Evolutionary conservation across 1,139 yeast species (phyloP).

Genomic region (Yarrowia galli): DNA sequence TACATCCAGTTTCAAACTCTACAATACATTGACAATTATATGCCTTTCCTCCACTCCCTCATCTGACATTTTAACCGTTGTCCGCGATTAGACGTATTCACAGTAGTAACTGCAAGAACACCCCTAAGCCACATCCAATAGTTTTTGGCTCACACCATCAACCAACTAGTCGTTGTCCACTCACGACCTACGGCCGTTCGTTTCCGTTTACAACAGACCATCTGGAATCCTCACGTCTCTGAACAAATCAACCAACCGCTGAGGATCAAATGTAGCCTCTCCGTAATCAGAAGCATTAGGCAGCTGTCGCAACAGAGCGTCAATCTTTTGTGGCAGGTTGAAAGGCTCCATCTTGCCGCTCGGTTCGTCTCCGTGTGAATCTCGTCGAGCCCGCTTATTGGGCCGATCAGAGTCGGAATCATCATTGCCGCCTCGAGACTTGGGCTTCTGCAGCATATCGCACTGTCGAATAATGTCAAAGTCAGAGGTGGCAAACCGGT

Average conservation of each 20-base stretch:
- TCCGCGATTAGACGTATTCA: too few relatives aligned
- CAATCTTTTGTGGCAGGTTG: slow-evolving; percentile 45
- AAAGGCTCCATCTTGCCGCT: slow-evolving; percentile 37
- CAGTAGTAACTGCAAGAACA: too few relatives aligned
- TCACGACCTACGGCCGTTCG: neutral
- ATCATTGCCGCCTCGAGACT: neutral
- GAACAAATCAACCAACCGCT: slow-evolving; percentile 43
- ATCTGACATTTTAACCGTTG: too few relatives aligned
- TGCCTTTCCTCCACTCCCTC: neutral
- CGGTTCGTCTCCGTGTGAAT: slow-evolving; percentile 24
- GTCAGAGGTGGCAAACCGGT: slow-evolving; percentile 55
- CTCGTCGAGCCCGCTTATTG: slow-evolving; percentile 41
- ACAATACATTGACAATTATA: neutral
- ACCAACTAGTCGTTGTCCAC: too few relatives aligned
- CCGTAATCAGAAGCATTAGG: slow-evolving; percentile 50
- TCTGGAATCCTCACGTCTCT: slow-evolving; percentile 43
- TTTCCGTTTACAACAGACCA: slow-evolving; percentile 3
- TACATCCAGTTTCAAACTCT: too few relatives aligned
- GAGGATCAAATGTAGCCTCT: slow-evolving; percentile 46
- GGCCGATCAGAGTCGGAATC: slow-evolving; percentile 41
- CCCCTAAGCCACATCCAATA: too few relatives aligned
- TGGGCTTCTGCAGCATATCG: slow-evolving; percentile 50
- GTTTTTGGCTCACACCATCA: too few relatives aligned
- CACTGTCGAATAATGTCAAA: slow-evolving; percentile 57
- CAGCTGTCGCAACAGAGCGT: slow-evolving; percentile 45